Evolutionary conservation across 805 yeast genomes (phyloP).

Genomic region (Ogataea saltuana): DNA sequence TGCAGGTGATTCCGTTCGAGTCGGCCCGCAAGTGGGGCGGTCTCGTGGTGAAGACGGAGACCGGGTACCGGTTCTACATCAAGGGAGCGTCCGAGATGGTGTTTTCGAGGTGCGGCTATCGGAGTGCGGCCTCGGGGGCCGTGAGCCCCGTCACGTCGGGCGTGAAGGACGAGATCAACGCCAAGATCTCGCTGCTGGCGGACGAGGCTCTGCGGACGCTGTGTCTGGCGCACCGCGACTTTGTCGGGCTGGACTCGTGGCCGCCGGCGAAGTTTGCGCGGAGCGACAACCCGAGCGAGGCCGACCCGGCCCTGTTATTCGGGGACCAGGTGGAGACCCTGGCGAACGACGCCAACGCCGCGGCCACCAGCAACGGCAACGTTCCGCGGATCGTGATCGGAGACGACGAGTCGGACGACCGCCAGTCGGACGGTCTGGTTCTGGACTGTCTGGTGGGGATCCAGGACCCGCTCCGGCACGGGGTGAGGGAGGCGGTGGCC

Average conservation of each 20-base stretch:
- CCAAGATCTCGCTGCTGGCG: constrained; percentile 53
- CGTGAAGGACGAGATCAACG: constrained; percentile 32
- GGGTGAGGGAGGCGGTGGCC: constrained; percentile 85
- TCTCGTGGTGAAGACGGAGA: constrained; percentile 53
- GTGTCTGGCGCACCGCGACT: constrained; percentile 81
- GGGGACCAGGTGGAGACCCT: constrained; percentile 33
- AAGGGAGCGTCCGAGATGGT: constrained; percentile 97
- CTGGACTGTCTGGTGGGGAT: constrained; percentile 85
- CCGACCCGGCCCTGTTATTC: constrained; percentile 44
- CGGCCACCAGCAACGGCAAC: constrained; percentile 13
- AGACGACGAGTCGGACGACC: constrained; percentile 25
- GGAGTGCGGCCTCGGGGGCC: constrained; percentile 35
- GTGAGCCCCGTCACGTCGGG: constrained; percentile 33
- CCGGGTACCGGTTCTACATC: constrained; percentile 60
- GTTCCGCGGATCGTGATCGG: constrained; percentile 34
- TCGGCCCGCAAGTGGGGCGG: constrained; percentile 94
- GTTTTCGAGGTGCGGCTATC: constrained; percentile 55
- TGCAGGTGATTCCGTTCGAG: constrained; percentile 86
- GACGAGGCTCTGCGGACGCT: constrained; percentile 82
- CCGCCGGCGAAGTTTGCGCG: constrained; percentile 58
- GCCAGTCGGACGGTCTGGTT: constrained; percentile 39
- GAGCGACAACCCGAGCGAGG: constrained; percentile 38
- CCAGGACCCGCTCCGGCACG: constrained; percentile 90
- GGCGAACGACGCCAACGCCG: constrained; percentile 24
- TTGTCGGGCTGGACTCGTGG: constrained; percentile 52